Base-by-base conservation (phyloP, 176 grass and related monocot species). In the Ananas comosus region DNA sequence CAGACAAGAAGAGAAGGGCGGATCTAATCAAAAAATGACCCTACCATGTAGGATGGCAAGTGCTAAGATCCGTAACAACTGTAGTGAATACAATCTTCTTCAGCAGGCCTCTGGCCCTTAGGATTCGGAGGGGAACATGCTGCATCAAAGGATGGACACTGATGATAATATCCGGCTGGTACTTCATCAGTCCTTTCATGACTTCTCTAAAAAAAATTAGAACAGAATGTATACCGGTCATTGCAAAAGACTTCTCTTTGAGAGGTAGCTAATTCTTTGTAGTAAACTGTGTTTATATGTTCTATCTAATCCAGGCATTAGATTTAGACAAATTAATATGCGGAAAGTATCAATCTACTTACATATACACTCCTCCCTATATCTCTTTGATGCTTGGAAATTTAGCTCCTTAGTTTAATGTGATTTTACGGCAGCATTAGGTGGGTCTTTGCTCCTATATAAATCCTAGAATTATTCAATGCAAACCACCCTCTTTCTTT, bases 141-240 rank as follows among this genome's bases (percentile, higher is more conserved):
- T 99, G 94, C 94, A 99, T 99, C 66, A 99, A 81, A 59, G 94
- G 94, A 86, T 99, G 94, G 57, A 99, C 94, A 78, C 94, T 99
- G 73, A 99, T 99, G 72, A 99, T 99, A 64, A 99, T 91, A 86
- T 99, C 89, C 21, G 94, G 94, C 66, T 99, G 89, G 75, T 99
- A 99, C 67, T 99, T 86, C 89, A 99, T 90, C 70, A 99, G 78
- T 63, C 94, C 94, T 87, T 93, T 99, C 53, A 84, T 84, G 78
- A 99, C 94, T 72, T 99, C 94, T 74, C 94, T 99, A 80, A 47
- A 61, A 3, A 72, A 2, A 61, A 3, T 63, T 1, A 63, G 3
- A 77, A 53, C 50, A 70, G 11, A 53, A 64, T 14, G 4, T 64
- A 48, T 50, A 63, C 14, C 13, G 4, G 49, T 13, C n/a, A 25